phyloP scores from a whole-genome alignment of 2,329 filamentous ascomycete genomes.

The Fusarium mangiferae region DNA sequence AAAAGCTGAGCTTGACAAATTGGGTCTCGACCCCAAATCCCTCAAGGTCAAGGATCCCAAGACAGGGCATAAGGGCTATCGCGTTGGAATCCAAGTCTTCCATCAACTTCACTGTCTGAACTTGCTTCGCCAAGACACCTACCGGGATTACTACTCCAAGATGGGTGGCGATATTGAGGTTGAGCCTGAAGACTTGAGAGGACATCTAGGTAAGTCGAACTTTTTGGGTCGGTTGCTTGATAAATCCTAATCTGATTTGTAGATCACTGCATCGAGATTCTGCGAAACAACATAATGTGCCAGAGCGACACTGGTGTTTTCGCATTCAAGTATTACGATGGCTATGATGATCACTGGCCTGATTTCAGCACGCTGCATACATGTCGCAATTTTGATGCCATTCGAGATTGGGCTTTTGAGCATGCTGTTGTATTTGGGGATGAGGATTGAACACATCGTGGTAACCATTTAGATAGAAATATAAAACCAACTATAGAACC shows the following conservation, averaged over 20 bases:
- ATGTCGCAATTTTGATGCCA: slow-evolving; percentile 64
- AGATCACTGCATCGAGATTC: slow-evolving; percentile 48
- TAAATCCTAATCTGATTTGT: background rate
- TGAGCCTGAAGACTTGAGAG: slow-evolving; percentile 35
- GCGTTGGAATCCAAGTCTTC: slow-evolving; percentile 69
- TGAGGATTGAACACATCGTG: slow-evolving; percentile 46
- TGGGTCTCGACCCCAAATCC: slow-evolving; percentile 63
- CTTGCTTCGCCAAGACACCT: slow-evolving; percentile 58
- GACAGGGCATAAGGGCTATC: slow-evolving; percentile 67
- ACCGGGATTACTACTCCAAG: slow-evolving; percentile 60
- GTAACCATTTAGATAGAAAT: background rate
- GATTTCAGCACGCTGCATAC: slow-evolving; percentile 64
- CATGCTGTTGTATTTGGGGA: slow-evolving; percentile 60
- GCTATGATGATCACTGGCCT: slow-evolving; percentile 62
- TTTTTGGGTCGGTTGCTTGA: rapidly evolving
- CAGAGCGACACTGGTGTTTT: slow-evolving; percentile 65
- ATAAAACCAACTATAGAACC: background rate
- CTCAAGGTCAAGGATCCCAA: slow-evolving; percentile 65
- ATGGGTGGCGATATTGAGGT: slow-evolving; percentile 60
- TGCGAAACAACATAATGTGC: slow-evolving; percentile 65
- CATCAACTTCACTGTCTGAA: slow-evolving; percentile 64
- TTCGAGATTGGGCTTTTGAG: slow-evolving; percentile 63
- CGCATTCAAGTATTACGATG: slow-evolving; percentile 61
- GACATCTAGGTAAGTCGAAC: slow-evolving; percentile 20
- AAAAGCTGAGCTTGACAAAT: slow-evolving; percentile 61